These are phyloP conservation scores for Aspergillus transmontanensis DNA, from an alignment of 2,329 filamentous ascomycete species.

Conservation along the genomic window DNA sequence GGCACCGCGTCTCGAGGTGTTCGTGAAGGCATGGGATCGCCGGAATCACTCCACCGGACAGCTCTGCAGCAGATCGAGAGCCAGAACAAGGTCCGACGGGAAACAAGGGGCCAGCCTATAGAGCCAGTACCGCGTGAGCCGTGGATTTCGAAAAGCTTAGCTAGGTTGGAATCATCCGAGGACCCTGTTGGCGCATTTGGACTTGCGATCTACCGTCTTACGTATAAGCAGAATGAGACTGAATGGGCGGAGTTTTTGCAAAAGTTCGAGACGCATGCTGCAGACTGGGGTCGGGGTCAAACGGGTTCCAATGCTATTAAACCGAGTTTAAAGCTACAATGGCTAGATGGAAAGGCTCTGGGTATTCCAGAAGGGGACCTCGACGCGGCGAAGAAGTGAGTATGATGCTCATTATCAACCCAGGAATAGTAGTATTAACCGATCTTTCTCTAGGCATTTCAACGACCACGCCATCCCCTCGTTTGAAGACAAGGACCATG, in stretches of 20 bases:
- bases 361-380: conserved; percentile 21
- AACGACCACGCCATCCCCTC: background rate
- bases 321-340: conserved; percentile 25
- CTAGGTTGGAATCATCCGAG: background rate
- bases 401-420: background rate
- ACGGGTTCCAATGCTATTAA: conserved; percentile 23
- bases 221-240: conserved; percentile 20
- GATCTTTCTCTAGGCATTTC: conserved; percentile 15
- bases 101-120: conserved; percentile 16
- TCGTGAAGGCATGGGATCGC: background rate
- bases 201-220: conserved; percentile 28
- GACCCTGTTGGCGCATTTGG: conserved; percentile 7
- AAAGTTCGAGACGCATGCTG: conserved; percentile 25
- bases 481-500: background rate
- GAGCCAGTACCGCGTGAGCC: conserved; percentile 17
- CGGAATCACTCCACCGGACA: background rate
- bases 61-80: conserved; percentile 7
- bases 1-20: background rate
- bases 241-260: conserved; percentile 26
- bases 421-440: background rate
- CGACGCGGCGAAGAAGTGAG: conserved; percentile 12
- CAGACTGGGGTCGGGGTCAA: conserved; percentile 27
- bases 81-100: conserved; percentile 16
- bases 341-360: conserved; percentile 27
- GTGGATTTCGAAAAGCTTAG: conserved; percentile 16